Evolutionary conservation across 2,329 filamentous ascomycete species (phyloP), one percentile per base, ranked within the genome.

Genomic region (Alternaria longipes): DNA sequence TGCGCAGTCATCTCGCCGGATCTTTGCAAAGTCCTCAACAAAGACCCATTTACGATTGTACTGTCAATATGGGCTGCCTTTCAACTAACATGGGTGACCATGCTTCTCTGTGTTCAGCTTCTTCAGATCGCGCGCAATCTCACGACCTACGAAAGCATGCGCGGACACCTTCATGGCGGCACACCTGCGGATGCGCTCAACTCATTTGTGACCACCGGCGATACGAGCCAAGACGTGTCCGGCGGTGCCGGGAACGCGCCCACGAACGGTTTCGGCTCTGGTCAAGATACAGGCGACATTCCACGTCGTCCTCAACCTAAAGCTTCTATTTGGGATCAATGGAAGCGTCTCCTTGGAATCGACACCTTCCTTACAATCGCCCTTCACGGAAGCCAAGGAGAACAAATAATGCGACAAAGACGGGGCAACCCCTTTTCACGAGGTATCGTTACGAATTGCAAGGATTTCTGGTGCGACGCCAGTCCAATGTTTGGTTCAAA

Each of bases 111-210:
- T 66, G 96, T 98, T 5, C 96, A 99, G 77, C 89, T 97, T 53
- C 85, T 97, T 52, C 95, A 99, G 76, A 90, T 99, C 53, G 91
- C 93, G 0, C 89, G 93, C 63, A 96, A 94, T 59, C 90, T 97
- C 84, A 99, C 95, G 1, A 99, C 95, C 0, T 98, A 92, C 80
- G 95, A 99, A 80, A 97, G 94, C 78, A 98, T 99, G 94, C 89
- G 90, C 65, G 91, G 92, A 52, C 86, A 93, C 63, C 86, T 89
- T 59, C 85, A 90, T 64, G 84, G 83, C 56, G 79, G 83, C 54
- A 84, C 83, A 40, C 81, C 83, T 64, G 83, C 81, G 55, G 85
- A 87, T 62, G 87, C 89, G 1, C 82, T 94, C 32, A 89, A 89
- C 7, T 89, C 90, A 0, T 91, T 91, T 54, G 89, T 97, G 71